Percentiles rank a stretch among this genome's conserved stretches.
phyloP scores from a whole-genome alignment of 495 filamentous ascomycete species.

The Cladorrhinum samala region DNA sequence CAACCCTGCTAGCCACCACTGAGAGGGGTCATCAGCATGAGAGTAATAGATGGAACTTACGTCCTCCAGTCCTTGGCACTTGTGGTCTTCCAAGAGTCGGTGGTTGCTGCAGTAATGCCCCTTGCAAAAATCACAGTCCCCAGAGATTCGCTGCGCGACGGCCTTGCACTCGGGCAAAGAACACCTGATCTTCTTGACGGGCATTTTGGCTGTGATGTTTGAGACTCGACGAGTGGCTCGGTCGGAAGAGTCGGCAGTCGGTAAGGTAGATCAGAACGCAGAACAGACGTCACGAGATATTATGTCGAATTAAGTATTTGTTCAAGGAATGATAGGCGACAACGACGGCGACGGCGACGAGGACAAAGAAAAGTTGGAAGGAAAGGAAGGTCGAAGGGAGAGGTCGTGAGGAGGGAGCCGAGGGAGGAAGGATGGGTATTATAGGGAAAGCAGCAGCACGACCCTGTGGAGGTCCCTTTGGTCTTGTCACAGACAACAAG shows the following conservation, averaged over 20 bases:
- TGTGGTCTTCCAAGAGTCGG: slow-evolving; percentile 85
- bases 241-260: background rate
- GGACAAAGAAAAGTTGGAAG: background rate
- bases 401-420: background rate
- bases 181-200: slow-evolving; percentile 74
- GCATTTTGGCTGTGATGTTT: slow-evolving; percentile 42
- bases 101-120: slow-evolving; percentile 94
- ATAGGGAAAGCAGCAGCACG: slow-evolving; percentile 1
- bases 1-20: slow-evolving; percentile 48
- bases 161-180: slow-evolving; percentile 82
- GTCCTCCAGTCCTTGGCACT: slow-evolving; percentile 89
- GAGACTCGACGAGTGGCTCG: background rate
- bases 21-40: slow-evolving; percentile 4
- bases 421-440: slow-evolving; percentile 7
- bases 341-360: background rate
- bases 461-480: slow-evolving; percentile 15
- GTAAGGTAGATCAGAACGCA: background rate
- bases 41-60: slow-evolving; percentile 37
- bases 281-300: background rate
- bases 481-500: slow-evolving; percentile 2
- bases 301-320: background rate
- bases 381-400: background rate
- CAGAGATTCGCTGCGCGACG: slow-evolving; percentile 81
- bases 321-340: too few relatives aligned
- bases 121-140: slow-evolving; percentile 91